Conservation (phyloP, 1,284 basidiomycete genomes). For the Austroboletus olivaceoglutinosus region DNA sequence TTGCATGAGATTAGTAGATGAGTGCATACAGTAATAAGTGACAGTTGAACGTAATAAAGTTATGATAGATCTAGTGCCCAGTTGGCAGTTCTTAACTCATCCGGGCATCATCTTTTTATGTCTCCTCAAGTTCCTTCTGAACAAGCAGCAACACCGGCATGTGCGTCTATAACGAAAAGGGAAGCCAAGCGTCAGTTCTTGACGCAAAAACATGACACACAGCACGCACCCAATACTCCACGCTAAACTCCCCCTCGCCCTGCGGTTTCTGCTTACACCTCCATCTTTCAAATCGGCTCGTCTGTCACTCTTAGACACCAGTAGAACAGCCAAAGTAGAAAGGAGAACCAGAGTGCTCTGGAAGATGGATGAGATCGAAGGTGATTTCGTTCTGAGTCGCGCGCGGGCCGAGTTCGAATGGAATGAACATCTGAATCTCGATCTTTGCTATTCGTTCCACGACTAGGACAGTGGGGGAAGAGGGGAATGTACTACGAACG, state of each 20-base stretch:
- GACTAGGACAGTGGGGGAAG: too few species aligned
- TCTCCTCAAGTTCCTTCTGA: slow-evolving; percentile 75
- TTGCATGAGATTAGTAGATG: slow-evolving; percentile 4
- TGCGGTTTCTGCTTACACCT: too few species aligned
- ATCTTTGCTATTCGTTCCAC: too few species aligned
- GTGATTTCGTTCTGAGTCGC: too few species aligned
- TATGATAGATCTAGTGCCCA: neutral
- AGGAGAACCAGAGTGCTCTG: too few species aligned
- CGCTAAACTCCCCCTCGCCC: slow-evolving; percentile 94
- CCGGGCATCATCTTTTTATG: slow-evolving; percentile 48
- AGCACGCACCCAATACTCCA: slow-evolving; percentile 85
- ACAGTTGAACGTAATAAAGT: slow-evolving; percentile 6
- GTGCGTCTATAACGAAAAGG: slow-evolving; percentile 57
- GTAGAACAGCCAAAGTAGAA: too few species aligned
- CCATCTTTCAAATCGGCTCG: too few species aligned
- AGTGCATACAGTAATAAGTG: slow-evolving; percentile 10
- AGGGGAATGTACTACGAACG: too few species aligned
- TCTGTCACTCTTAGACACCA: too few species aligned
- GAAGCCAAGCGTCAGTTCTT: neutral
- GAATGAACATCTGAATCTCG: too few species aligned
- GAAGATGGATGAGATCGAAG: too few species aligned
- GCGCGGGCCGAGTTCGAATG: too few species aligned
- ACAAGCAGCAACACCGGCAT: slow-evolving; percentile 86
- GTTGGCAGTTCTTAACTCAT: neutral
- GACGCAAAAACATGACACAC: neutral